phyloP scores from a whole-genome alignment of 441 rosid species.

The Manihot esculenta region DNA sequence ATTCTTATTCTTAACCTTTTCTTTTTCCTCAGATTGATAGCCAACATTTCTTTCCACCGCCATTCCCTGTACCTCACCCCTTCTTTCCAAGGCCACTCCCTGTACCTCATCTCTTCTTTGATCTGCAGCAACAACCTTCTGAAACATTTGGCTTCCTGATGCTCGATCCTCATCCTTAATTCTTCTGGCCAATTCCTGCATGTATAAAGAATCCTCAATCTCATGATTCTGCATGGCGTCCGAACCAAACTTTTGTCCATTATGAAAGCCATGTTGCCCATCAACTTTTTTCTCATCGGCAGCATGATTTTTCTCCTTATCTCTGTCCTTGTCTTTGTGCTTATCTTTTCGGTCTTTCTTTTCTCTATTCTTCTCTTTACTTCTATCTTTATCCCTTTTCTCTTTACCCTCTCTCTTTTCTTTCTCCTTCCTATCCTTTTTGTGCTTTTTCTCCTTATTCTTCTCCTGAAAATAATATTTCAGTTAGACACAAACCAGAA shows the following conservation, averaged over 20 bases:
- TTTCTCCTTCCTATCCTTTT: constrained; percentile 55
- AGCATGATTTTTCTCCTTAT: constrained; percentile 34
- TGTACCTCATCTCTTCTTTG: constrained; percentile 29
- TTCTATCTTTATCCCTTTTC: constrained; percentile 52
- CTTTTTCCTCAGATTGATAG: constrained; percentile 28
- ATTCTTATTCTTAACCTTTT: constrained; percentile 34
- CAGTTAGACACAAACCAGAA: not conserved
- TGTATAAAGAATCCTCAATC: constrained; percentile 39
- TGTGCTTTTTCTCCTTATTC: constrained; percentile 54
- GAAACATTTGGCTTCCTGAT: constrained; percentile 47
- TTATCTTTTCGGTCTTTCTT: constrained; percentile 56
- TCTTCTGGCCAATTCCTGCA: constrained; percentile 57
- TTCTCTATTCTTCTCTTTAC: constrained; percentile 50
- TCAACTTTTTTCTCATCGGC: constrained; percentile 41
- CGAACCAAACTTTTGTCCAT: constrained; percentile 36
- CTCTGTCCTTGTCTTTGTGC: constrained; percentile 29
- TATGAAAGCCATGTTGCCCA: constrained; percentile 28
- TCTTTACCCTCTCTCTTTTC: constrained; percentile 54
- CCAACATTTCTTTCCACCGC: constrained; percentile 24
- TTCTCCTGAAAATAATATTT: constrained; percentile 47
- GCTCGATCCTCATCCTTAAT: constrained; percentile 50
- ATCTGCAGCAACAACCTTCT: constrained; percentile 29
- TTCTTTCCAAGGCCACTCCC: constrained; percentile 30
- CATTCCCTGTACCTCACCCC: constrained; percentile 27
- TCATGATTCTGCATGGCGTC: constrained; percentile 31